Evolutionary conservation across 768 basidiomycete species (phyloP), one percentile per base, ranked within the genome.

Genomic region (Postia placenta): DNA sequence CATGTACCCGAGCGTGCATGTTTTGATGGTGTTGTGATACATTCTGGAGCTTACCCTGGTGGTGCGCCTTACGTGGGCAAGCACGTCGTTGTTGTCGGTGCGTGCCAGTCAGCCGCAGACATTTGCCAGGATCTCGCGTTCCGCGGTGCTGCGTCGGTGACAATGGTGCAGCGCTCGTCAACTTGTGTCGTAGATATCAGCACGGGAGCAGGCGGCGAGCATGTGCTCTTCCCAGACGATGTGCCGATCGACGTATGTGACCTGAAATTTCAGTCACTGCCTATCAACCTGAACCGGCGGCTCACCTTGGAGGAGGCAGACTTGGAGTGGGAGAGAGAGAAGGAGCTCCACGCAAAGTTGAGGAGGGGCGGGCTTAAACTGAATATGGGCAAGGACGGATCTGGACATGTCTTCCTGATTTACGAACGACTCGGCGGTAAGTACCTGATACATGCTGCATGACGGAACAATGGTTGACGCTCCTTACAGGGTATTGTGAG

Each of bases 161-260:
- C 71, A 0, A 72, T 74, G 69, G 60, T 74, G n/a, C 72, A 74
- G 45, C 67, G 74, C 11, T 71, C 71, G 2, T 59, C 65, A 2
- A 74, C 69, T 12, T 68, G 64, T 48, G 65, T 73, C 11, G 48
- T 65, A 4, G 49, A 52, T 11, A 48, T 49, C 15, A 28, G 20
- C 19, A 42, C 44, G 4, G 44, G 53, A 3, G 37, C 28, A 12
- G 12, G 11, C 4, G 30, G 14, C 7, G 23, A 25, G 28, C 38
- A 27, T 48, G 30, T 19, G 30, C 28, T 7, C 19, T 64, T 47
- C 45, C 57, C 58, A 2, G 54, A 59, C 5, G 60, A 55, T 9
- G 36, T 57, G 5, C 62, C 61, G 4, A 40, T 56, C 3, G 64
- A 62, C 5, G 51, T 61, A 4, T 53, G 56, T 3, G 65, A 67